A percentile compares a stretch with the other conserved stretches of the same genome.
These are phyloP conservation scores for Artomyces pyxidatus DNA, from an alignment of 768 basidiomycete species.

Conservation along the genomic window DNA sequence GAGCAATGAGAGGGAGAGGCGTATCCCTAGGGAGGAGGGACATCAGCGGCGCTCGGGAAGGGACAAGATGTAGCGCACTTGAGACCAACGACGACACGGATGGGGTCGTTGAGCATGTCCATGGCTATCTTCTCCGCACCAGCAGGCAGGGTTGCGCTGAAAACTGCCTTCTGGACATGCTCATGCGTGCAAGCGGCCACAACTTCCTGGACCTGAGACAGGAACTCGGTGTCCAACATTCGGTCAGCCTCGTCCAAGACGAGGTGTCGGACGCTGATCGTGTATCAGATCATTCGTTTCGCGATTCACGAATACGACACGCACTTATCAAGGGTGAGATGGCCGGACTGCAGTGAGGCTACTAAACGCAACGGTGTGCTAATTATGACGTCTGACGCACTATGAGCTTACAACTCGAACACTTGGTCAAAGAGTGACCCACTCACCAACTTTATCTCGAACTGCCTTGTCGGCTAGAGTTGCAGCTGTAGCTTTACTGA, in stretches of 20 bases:
- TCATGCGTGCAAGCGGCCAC: slow-evolving; percentile 65
- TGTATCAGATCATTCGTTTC: slow-evolving; percentile 7
- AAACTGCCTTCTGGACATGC: slow-evolving; percentile 75
- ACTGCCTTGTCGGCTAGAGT: slow-evolving; percentile 68
- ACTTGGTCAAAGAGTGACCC: slow-evolving; percentile 19
- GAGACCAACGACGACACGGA: slow-evolving; percentile 91
- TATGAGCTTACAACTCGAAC: slow-evolving; percentile 1
- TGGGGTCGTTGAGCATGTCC: slow-evolving; percentile 75
- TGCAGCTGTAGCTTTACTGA: slow-evolving; percentile 85
- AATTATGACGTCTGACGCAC: slow-evolving; percentile 72
- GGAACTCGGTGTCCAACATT: slow-evolving; percentile 83
- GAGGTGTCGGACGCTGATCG: slow-evolving; percentile 69
- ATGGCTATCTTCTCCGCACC: slow-evolving; percentile 82
- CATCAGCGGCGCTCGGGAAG: not conserved
- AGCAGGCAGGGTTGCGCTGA: slow-evolving; percentile 92
- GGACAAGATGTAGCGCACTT: slow-evolving; percentile 55
- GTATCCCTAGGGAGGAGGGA: slow-evolving; percentile 69
- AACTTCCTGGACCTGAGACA: slow-evolving; percentile 84
- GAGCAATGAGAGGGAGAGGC: slow-evolving; percentile 83
- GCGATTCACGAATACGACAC: slow-evolving; percentile 19
- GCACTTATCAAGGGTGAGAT: slow-evolving; percentile 66
- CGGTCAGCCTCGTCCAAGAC: slow-evolving; percentile 90
- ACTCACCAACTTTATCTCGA: slow-evolving; percentile 64
- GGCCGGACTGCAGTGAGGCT: slow-evolving; percentile 62
- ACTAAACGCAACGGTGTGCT: slow-evolving; percentile 89